Evolutionary conservation across 345 rosid genomes (phyloP).

Genomic region (Gossypium turneri): DNA sequence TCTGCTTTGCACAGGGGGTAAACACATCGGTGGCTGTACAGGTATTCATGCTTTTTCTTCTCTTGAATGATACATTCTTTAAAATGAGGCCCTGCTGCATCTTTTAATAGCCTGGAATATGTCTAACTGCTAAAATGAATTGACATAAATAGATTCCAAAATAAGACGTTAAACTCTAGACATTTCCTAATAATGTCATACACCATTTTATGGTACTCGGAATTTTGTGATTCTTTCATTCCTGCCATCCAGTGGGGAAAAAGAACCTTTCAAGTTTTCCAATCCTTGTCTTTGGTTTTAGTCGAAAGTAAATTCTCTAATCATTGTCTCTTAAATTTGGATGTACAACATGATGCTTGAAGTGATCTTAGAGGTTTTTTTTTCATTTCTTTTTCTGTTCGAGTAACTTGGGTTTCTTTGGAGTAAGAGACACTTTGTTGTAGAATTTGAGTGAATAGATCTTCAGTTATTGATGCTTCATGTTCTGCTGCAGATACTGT

Average conservation of each 20-base stretch:
- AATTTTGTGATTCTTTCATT: neutral
- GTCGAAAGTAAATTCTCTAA: neutral
- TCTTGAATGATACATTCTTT: neutral
- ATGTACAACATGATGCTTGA: neutral
- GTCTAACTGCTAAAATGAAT: neutral
- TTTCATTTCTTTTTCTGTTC: neutral
- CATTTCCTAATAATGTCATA: neutral
- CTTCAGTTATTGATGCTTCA: conserved; percentile 5
- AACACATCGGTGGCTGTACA: conserved; percentile 96
- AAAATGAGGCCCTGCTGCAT: neutral
- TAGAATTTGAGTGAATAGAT: neutral
- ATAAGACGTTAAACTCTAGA: neutral
- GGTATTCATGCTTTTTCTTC: conserved; percentile 39
- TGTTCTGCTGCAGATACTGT: conserved; percentile 63
- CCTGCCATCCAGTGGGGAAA: neutral
- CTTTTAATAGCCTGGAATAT: neutral
- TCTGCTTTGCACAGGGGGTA: conserved; percentile 56
- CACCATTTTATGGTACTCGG: neutral
- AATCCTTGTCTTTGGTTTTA: neutral
- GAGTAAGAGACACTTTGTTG: neutral
- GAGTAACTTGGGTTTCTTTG: neutral
- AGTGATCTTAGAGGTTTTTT: neutral
- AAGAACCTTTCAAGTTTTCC: neutral
- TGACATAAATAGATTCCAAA: neutral
- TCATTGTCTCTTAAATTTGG: neutral